Percentiles rank a stretch among this genome's conserved stretches.
Evolutionary conservation across 306 rosid species (phyloP).

Genomic region (Corylus avellana): DNA sequence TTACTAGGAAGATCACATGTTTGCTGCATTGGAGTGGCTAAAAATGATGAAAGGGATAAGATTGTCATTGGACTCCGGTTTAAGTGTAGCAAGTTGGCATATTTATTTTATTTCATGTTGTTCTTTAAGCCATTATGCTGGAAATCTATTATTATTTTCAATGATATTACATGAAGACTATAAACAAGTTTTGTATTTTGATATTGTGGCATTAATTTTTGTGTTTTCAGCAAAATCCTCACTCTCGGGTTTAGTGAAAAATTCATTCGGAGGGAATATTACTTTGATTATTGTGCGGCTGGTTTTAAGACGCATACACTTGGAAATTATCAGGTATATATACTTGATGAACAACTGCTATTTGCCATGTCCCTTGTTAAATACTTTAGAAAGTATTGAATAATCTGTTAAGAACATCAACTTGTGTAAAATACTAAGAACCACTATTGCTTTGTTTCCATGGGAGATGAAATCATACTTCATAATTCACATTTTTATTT

Average conservation of each 20-base stretch:
- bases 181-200: not conserved
- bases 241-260: constrained; percentile 45
- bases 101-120: not conserved
- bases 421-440: no score
- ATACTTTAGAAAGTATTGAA: not conserved
- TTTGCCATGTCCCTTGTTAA: no score
- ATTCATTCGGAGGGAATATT: constrained; percentile 58
- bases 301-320: constrained; percentile 49
- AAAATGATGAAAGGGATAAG: not conserved
- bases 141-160: not conserved
- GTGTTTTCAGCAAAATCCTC: constrained; percentile 38
- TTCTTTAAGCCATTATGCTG: not conserved
- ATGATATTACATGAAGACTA: not conserved
- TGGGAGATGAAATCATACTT: not conserved
- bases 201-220: not conserved
- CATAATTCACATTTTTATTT: no score
- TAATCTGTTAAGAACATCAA: no score
- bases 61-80: not conserved
- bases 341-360: not conserved
- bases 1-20: no score
- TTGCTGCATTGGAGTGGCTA: no score
- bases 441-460: not conserved
- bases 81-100: not conserved
- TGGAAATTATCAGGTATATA: constrained; percentile 52
- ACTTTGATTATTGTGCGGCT: constrained; percentile 50